Base-by-base conservation (phyloP, 108 stramenopile genomes). In the Skeletonema marinoi region DNA sequence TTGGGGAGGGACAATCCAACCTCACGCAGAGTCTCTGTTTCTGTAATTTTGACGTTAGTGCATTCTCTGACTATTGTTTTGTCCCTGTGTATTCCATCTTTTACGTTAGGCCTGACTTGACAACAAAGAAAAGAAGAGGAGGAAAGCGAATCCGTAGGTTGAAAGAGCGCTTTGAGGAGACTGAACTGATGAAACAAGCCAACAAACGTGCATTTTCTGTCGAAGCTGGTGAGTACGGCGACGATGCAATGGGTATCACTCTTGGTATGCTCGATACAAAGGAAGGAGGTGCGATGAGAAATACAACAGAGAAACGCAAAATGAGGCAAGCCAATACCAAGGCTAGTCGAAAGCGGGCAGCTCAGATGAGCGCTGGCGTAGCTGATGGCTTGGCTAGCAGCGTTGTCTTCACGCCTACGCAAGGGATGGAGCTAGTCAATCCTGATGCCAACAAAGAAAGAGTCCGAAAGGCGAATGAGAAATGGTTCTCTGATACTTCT, bases 151-250 rank as follows among this genome's bases (percentile, higher is more conserved):
- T 97, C 64, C 88, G 99, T 25, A 85, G 86, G 35, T 66, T 93
- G 67, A 99, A 98, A 86, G 97, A 98, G 70, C 82, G 92, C 71
- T 95, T 96, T 56, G 97, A 96, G 75, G 89, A 96, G 81, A 98
- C 98, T 9, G 97, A 98, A 54, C 71, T 98, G 82, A 93, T 97
- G 85, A 96, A 97, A 74, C 91, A 93, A 70, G 92, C 92, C 29
- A 97, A 98, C 71, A 91, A 93, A 25, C 85, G 96, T 33, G 87
- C 93, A 16, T 98, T 97, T 69, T 88, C 86, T 7, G 71, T 83
- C 6, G 85, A 85, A 64, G 79, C 88, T 44, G 93, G 92, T 58
- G 97, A 98, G 82, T 98, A 98, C 65, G 96, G 96, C 8, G 98
- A 98, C 71, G 94, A 94, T 75, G 94, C 93, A 60, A 98, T 98